phyloP scores from a whole-genome alignment of 805 yeast genomes.

The Lipomyces starkeyi region DNA sequence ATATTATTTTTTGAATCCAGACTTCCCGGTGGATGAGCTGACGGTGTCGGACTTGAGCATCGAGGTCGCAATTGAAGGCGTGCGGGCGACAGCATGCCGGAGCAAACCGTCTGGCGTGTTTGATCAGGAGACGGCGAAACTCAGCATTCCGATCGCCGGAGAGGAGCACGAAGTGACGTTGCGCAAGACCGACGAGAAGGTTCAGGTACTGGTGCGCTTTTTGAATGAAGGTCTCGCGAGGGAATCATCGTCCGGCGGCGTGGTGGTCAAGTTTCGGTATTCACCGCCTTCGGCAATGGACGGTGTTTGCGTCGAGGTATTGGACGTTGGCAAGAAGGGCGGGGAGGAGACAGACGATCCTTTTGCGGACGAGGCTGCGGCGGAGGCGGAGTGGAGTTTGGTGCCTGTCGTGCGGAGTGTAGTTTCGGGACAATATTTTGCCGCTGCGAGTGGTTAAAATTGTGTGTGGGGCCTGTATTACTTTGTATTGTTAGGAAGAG shows the following conservation, averaged over 20 bases:
- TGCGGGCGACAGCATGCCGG: slow-evolving; percentile 68
- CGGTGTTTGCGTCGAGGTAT: slow-evolving; percentile 20
- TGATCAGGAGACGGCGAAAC: slow-evolving; percentile 81
- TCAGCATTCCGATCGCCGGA: slow-evolving; percentile 78
- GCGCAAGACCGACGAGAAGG: slow-evolving; percentile 55
- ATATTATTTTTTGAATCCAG: slow-evolving; percentile 63
- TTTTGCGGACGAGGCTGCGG: slow-evolving; percentile 37
- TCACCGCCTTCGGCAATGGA: slow-evolving; percentile 20
- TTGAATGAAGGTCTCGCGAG: slow-evolving; percentile 71
- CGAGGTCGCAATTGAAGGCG: slow-evolving; percentile 66
- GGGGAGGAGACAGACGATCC: slow-evolving; percentile 34
- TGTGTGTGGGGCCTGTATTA: not conserved
- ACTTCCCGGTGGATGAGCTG: slow-evolving; percentile 51
- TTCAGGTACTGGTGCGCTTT: slow-evolving; percentile 81
- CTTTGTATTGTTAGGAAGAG: not conserved
- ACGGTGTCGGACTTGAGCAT: slow-evolving; percentile 64
- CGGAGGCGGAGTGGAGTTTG: slow-evolving; percentile 28
- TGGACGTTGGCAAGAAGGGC: slow-evolving; percentile 22
- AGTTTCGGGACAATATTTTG: slow-evolving; percentile 35
- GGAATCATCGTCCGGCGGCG: slow-evolving; percentile 75
- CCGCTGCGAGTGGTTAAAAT: slow-evolving; percentile 15
- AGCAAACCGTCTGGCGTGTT: slow-evolving; percentile 93
- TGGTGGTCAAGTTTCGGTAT: slow-evolving; percentile 56
- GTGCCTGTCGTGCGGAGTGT: slow-evolving; percentile 32
- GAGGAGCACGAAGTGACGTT: slow-evolving; percentile 49